These are phyloP conservation scores for Liriodendron chinense DNA, from an alignment of 164 flowering plant genomes.

Conservation along the genomic window DNA sequence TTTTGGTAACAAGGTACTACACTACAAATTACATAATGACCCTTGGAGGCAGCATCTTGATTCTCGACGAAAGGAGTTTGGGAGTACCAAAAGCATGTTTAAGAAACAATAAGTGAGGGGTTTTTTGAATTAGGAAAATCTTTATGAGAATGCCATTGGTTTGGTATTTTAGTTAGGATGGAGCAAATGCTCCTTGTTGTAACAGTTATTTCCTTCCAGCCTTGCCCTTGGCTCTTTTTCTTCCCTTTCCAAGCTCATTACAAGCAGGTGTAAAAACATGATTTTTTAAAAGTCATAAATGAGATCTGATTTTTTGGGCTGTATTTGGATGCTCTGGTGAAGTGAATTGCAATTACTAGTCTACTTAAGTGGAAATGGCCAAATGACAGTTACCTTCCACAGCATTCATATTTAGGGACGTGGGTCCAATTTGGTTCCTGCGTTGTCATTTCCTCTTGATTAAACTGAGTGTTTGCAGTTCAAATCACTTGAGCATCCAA, in stretches of 20 bases:
- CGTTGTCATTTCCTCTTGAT: not conserved
- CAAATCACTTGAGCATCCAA: not conserved
- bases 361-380: too few species aligned
- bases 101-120: constrained; percentile 8
- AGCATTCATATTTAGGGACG: too few species aligned
- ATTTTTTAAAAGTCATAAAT: not conserved
- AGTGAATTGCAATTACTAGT: not conserved
- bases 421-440: not conserved
- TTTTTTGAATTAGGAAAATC: not conserved
- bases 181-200: constrained; percentile 6
- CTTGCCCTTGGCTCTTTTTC: not conserved
- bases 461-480: not conserved
- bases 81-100: constrained; percentile 69
- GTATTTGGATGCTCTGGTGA: not conserved
- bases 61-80: constrained; percentile 48
- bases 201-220: not conserved
- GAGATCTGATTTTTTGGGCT: not conserved
- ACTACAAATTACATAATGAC: constrained; percentile 85
- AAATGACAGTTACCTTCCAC: too few species aligned
- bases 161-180: not conserved
- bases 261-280: not conserved
- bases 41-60: constrained; percentile 68
- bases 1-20: constrained; percentile 50
- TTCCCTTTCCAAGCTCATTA: not conserved
- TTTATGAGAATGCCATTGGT: not conserved